These are phyloP conservation scores for Trypanosoma avium DNA, from an alignment of 208 protist species.

Conservation along the genomic window DNA sequence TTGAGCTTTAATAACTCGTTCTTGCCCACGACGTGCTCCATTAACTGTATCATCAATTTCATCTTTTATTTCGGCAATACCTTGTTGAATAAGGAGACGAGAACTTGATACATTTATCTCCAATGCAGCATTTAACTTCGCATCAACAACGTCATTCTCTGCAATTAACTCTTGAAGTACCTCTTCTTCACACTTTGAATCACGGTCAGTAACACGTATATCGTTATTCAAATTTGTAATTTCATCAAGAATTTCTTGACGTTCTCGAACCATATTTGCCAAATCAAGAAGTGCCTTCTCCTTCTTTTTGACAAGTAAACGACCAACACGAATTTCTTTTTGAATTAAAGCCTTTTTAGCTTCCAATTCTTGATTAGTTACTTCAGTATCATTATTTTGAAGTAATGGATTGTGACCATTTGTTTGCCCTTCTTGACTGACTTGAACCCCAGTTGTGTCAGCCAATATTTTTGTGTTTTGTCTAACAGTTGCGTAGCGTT, in stretches of 20 bases:
- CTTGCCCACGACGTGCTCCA: constrained; percentile 63
- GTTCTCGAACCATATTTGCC: constrained; percentile 41
- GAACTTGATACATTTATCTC: constrained; percentile 36
- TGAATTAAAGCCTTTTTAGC: constrained; percentile 49
- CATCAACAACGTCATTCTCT: constrained; percentile 54
- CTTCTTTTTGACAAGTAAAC: constrained; percentile 62
- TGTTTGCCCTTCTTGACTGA: constrained; percentile 26
- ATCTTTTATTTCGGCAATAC: constrained; percentile 47
- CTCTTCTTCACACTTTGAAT: constrained; percentile 54
- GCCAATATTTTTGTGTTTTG: constrained; percentile 28
- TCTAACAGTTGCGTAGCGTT: constrained; percentile 19
- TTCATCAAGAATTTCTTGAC: constrained; percentile 54
- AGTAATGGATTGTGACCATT: constrained; percentile 8
- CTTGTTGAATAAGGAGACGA: constrained; percentile 56
- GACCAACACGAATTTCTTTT: constrained; percentile 60
- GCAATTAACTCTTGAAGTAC: constrained; percentile 39
- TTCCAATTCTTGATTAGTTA: constrained; percentile 49
- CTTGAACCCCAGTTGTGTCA: constrained; percentile 42
- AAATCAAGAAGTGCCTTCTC: constrained; percentile 51
- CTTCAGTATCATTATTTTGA: constrained; percentile 4
- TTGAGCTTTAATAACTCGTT: constrained; percentile 87
- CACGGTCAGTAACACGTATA: constrained; percentile 74
- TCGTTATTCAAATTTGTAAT: constrained; percentile 79
- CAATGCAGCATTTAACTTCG: constrained; percentile 44
- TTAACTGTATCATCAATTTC: constrained; percentile 56